These are phyloP conservation scores for Pyrenochaeta sp. DNA, from an alignment of 2,329 filamentous ascomycete species.

Conservation along the genomic window DNA sequence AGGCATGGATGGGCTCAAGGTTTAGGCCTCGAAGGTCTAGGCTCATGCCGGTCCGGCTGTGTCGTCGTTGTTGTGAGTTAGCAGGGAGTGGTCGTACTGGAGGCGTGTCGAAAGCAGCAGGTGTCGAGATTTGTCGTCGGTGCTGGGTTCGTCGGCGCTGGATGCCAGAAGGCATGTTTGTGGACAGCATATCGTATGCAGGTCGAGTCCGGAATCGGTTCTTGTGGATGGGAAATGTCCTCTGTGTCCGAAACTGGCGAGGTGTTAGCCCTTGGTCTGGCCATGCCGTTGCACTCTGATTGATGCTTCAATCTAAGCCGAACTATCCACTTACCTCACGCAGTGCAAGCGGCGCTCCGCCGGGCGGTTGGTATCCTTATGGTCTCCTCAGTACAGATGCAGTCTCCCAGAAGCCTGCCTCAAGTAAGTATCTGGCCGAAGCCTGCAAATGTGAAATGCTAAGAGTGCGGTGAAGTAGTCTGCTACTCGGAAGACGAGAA, in stretches of 20 bases:
- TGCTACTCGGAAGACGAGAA: slow-evolving; percentile 14
- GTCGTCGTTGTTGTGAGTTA: slow-evolving; percentile 60
- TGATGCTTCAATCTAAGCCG: neutral
- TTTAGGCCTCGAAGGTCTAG: slow-evolving; percentile 74
- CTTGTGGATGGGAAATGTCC: slow-evolving; percentile 46
- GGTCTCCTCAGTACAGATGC: slow-evolving; percentile 54
- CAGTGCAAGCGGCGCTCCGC: slow-evolving; percentile 82
- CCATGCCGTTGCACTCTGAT: neutral
- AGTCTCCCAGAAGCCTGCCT: slow-evolving; percentile 50
- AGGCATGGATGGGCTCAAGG: slow-evolving; percentile 52
- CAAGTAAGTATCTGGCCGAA: slow-evolving; percentile 48
- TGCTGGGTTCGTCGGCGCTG: slow-evolving; percentile 79
- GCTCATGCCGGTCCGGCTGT: slow-evolving; percentile 84
- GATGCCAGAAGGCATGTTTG: slow-evolving; percentile 72
- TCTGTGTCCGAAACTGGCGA: slow-evolving; percentile 51
- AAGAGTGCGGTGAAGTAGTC: slow-evolving; percentile 12
- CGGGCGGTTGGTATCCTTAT: slow-evolving; percentile 67
- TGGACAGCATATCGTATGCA: slow-evolving; percentile 82
- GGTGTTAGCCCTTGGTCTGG: slow-evolving; percentile 32
- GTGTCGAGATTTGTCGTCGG: slow-evolving; percentile 88
- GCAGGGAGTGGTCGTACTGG: slow-evolving; percentile 73
- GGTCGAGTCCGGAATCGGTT: slow-evolving; percentile 70
- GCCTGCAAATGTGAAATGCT: slow-evolving; percentile 28
- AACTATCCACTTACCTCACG: slow-evolving; percentile 70
- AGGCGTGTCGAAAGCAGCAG: slow-evolving; percentile 77